Evolutionary conservation across 495 filamentous ascomycete species (phyloP), one percentile per base, ranked within the genome.

Genomic region (Neurospora intermedia): DNA sequence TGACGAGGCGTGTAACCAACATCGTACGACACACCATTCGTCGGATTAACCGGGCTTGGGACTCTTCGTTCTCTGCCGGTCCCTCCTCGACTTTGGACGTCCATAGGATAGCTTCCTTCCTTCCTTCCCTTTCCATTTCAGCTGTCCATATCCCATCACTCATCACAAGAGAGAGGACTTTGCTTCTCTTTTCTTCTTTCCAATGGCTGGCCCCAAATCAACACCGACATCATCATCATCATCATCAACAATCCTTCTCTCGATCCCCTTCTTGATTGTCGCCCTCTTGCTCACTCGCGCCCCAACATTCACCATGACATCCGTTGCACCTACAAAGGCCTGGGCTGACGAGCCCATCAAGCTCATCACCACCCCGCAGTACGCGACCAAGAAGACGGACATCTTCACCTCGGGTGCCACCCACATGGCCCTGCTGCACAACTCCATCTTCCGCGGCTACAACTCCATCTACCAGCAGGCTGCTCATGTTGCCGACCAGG

Each of bases 381-480:
- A 76, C 70, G 79, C 78, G 73, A 86, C 83, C 27, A 81, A 81
- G 75, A 83, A 84, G 84, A 83, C 83, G 46, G 84, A 86, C 75
- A 78, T 86, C 75, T 86, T 86, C 76, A 84, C 84, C 5, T 82
- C 83, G 3, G 84, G 84, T 40, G 86, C 88, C 6, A 87, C 87
- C 16, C 86, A 89, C 75, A 90, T 90, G 88, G 85, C 86, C 3
- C 77, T 88, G 69, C 80, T 88, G 23, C 85, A 90, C 80, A 90
- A 90, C 79, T 82, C 84, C 43, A 87, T 89, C 74, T 79, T 90
- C 48, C 87, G 88, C 45, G 87, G 86, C 73, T 87, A 84, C 78
- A 90, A 90, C 79, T 86, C 85, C 71, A 87, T 90, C 76, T 88
- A 84, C 79, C 85, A 83, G 20, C 85, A 87, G 70, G 85, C 85